A percentile compares a stretch with the other conserved stretches of the same genome.
Conservation (phyloP, 2,329 filamentous ascomycete species). For the Penicillium sclerotigenum region DNA sequence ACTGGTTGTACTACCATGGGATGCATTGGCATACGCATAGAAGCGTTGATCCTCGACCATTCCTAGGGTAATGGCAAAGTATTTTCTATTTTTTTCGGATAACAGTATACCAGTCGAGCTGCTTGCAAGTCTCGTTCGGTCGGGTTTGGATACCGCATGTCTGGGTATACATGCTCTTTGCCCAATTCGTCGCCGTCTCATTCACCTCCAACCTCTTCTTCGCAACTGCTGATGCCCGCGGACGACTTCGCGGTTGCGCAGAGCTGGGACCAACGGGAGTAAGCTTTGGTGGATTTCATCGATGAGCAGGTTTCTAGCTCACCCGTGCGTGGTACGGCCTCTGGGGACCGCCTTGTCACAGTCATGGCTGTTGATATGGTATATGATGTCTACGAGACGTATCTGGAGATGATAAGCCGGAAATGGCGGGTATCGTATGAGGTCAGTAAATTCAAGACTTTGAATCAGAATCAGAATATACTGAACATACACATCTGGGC, state of each 20-base stretch:
- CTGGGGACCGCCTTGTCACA: neutral
- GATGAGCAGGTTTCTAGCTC: neutral
- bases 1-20: too few relatives aligned
- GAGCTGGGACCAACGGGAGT: neutral
- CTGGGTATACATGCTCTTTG: slow-evolving; percentile 57
- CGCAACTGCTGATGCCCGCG: neutral
- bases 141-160: too few relatives aligned
- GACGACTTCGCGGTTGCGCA: neutral
- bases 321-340: neutral
- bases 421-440: neutral
- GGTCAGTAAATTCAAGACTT: too few relatives aligned
- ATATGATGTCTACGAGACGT: neutral
- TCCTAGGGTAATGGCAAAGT: too few relatives aligned
- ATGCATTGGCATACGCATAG: too few relatives aligned
- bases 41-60: too few relatives aligned
- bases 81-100: too few relatives aligned
- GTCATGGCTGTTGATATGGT: neutral
- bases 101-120: too few relatives aligned
- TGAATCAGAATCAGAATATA: neutral
- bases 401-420: neutral
- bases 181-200: slow-evolving; percentile 58
- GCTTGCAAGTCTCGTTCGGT: too few relatives aligned
- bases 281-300: neutral
- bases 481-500: neutral
- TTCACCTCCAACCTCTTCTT: slow-evolving; percentile 63